phyloP scores from a whole-genome alignment of 306 rosid genomes.

The Arachis hypogaea region DNA sequence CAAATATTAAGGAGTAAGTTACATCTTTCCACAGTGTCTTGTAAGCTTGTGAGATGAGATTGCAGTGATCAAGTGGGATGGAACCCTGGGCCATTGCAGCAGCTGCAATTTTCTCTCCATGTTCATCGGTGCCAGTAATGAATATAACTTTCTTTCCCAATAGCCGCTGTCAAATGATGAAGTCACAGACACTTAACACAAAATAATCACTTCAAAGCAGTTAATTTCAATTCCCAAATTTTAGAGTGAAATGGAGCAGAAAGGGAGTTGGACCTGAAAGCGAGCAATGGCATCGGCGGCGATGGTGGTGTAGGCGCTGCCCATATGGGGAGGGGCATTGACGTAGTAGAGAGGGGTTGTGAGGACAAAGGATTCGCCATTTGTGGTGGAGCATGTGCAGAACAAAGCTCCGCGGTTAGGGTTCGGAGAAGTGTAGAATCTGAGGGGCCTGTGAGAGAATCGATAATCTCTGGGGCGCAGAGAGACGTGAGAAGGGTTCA shows the following conservation, averaged over 20 bases:
- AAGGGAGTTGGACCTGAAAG: constrained; percentile 62
- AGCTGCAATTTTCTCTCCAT: constrained; percentile 93
- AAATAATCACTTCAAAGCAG: background rate
- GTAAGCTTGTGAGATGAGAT: constrained; percentile 73
- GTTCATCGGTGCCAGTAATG: constrained; percentile 94
- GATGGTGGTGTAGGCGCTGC: constrained; percentile 96
- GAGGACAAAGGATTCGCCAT: constrained; percentile 65
- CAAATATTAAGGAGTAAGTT: constrained; percentile 25
- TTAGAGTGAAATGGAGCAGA: constrained; percentile 16
- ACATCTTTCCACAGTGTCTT: constrained; percentile 84
- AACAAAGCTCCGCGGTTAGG: constrained; percentile 46
- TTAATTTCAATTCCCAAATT: constrained; percentile 5
- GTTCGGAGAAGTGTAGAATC: constrained; percentile 47
- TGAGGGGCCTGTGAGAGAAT: constrained; percentile 42
- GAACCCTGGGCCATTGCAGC: constrained; percentile 83
- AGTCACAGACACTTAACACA: constrained; percentile 1
- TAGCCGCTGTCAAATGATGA: constrained; percentile 62
- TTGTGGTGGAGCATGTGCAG: constrained; percentile 48
- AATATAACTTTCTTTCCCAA: constrained; percentile 78
- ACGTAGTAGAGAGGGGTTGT: constrained; percentile 98
- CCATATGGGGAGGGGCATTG: constrained; percentile 98
- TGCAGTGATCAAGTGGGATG: constrained; percentile 77
- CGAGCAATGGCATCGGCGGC: constrained; percentile 98
- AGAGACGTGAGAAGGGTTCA: constrained; percentile 57
- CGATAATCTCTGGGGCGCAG: constrained; percentile 46